Base-by-base conservation (phyloP, 2,329 filamentous ascomycete genomes). In the Ophiostoma quercus region DNA sequence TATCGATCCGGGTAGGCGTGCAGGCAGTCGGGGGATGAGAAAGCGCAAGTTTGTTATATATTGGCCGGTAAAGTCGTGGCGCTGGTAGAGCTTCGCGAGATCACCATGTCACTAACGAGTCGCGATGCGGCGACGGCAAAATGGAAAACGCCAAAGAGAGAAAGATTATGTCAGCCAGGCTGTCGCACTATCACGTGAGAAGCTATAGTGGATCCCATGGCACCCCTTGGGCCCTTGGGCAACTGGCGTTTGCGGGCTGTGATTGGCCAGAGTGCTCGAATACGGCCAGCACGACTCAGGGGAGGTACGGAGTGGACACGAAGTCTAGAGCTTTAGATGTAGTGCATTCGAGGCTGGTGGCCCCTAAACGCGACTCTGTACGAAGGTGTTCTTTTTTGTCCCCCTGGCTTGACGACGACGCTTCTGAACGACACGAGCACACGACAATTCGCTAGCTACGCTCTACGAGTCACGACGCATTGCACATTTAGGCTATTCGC, bases 291-390 rank as follows among this genome's bases (percentile, higher is more conserved):
- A 68, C 68, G 34, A 71, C 62, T 71, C 70, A 71, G 70, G 70
- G 70, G 70, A 41, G 68, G 66, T 37, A 22, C 25, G 29, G 37
- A 66, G 70, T 71, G 70, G 70, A 71, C 71, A 71, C 71, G 71
- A 54, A 41, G 65, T 65, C 47, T 68, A 51, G 41, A 67, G 66
- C 66, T 67, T 67, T 8, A 29, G 65, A 16, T 32, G 43, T 37
- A 65, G 68, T 63, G 60, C 60, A 6, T 37, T 63, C 60, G 60
- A 68, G 60, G 43, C 9, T 47, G 43, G 51, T 47, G 68, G 68
- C 41, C 62, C 66, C 29, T 43, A 62, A 57, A 66, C 70, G 70
- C 70, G 70, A 69, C 70, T 68, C 12, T 19, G 25, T 32, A 43
- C 22, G 16, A 68, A 71, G 65, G 67, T 71, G 67, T 68, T 67